A percentile compares a stretch with the other conserved stretches of the same genome.
Evolutionary conservation across 768 basidiomycete species (phyloP).

Genomic region (Porpolomopsis calyptriformis): DNA sequence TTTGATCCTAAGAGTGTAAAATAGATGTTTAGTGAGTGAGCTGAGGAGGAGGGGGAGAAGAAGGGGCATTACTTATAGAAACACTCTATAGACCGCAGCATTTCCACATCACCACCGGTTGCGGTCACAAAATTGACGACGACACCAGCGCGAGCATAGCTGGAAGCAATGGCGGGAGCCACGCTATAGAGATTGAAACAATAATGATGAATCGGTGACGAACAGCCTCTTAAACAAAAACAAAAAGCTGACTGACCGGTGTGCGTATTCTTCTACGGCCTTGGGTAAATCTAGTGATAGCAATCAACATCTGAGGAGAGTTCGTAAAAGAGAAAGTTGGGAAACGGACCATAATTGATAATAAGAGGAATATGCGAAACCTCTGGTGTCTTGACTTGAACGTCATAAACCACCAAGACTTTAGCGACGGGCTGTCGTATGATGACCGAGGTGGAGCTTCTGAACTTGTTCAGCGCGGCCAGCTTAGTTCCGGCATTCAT

Average conservation of each 20-base stretch:
- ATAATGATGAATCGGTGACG: conserved; percentile 5
- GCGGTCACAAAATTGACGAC: conserved; percentile 96
- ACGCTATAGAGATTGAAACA: conserved; percentile 41
- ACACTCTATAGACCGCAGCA: conserved; percentile 97
- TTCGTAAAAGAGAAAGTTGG: background rate
- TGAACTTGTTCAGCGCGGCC: conserved; percentile 78
- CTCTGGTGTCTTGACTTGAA: conserved; percentile 84
- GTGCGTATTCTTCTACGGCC: conserved; percentile 95
- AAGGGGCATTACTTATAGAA: conserved; percentile 72
- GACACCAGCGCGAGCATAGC: conserved; percentile 79
- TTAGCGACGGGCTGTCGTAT: conserved; percentile 60
- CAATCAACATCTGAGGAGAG: conserved; percentile 7
- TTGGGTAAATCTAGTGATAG: conserved; percentile 64
- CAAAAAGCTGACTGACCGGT: conserved; percentile 49
- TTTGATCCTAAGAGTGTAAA: conserved; percentile 63
- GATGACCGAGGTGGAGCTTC: conserved; percentile 43
- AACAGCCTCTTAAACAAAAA: too few relatives aligned
- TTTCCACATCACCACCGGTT: conserved; percentile 95
- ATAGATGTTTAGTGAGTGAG: conserved; percentile 12
- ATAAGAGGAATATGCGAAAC: conserved; percentile 85
- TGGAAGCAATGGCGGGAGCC: conserved; percentile 78
- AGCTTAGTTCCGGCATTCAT: conserved; percentile 79
- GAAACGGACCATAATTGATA: conserved; percentile 76
- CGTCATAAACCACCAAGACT: conserved; percentile 87
- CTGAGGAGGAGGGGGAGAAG: background rate